phyloP scores from a whole-genome alignment of 257 asterid genomes.

The Solanum chaucha region DNA sequence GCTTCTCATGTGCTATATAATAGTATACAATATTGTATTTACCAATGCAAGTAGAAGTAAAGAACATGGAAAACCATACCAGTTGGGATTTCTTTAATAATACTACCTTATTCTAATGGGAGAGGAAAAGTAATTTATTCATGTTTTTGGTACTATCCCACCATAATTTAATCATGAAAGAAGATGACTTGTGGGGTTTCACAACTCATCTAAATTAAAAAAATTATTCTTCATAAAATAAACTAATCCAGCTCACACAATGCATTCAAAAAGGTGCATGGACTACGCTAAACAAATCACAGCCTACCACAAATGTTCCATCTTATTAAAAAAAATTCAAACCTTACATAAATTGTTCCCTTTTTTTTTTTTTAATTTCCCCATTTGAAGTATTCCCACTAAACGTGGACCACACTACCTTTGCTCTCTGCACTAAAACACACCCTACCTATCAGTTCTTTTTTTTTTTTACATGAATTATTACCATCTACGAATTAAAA shows the following conservation, averaged over 20 bases:
- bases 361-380: not conserved
- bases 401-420: slow-evolving; percentile 12
- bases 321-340: not conserved
- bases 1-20: slow-evolving; percentile 23
- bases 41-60: slow-evolving; percentile 5
- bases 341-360: not conserved
- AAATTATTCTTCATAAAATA: not conserved
- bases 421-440: not conserved
- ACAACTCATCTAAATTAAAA: slow-evolving; percentile 7
- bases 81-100: slow-evolving; percentile 1
- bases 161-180: slow-evolving; percentile 4
- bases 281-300: not conserved
- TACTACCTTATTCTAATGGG: not conserved
- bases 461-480: not conserved
- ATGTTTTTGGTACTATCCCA: slow-evolving; percentile 6
- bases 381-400: slow-evolving; percentile 10
- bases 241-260: slow-evolving; percentile 12
- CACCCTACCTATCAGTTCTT: not conserved
- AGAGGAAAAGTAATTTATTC: slow-evolving; percentile 3
- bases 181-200: slow-evolving; percentile 16
- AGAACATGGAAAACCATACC: not conserved
- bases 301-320: not conserved
- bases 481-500: not conserved
- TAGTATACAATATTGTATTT: not conserved
- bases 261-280: not conserved